Evolutionary conservation across 2,329 filamentous ascomycete species (phyloP), one percentile per base, ranked within the genome.

Genomic region (Podosphaera xanthii): DNA sequence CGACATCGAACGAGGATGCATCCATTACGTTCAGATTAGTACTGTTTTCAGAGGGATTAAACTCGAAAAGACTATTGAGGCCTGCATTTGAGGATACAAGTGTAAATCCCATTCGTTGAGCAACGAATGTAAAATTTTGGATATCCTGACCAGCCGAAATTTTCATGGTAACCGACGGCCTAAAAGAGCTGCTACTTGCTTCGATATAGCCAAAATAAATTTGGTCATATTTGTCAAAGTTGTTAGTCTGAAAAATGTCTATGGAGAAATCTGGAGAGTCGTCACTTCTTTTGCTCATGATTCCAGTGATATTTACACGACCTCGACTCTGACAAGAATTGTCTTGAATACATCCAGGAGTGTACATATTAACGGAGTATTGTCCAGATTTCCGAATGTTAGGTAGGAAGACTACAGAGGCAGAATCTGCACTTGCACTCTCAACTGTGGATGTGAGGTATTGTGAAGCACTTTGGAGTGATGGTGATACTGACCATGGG

Each of bases 141-240:
- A 82, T 71, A 10, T 72, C 72, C 70, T 89, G 85, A 46, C 79
- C 82, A 38, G 77, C 69, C 31, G 81, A 74, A 3, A 91, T 86
- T 0, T 81, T 77, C 52, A 98, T 73, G 0, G 86, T 94, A 58
- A 98, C 82, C 3, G 80, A 80, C 12, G 91, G 88, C 49, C 82
- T 82, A 75, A 96, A 96, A 30, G 77, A 78, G 62, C 73, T 74
- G 8, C 80, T 83, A 58, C 79, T 82, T 59, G 83, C 82, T 68
- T 97, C 88, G 59, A 98, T 81, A 64, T 82, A 82, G 54, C 90
- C 92, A 64, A 84, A 85, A 71, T 89, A 95, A 60, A 98, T 82
- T 64, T 87, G 83, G 68, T 98, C 92, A 68, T 94, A 97, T 71
- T 98, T 98, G 74, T 97, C 91, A 70, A 84, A 94, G 69, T 94